Percentiles rank a stretch among this genome's conserved stretches.
Conservation (phyloP, 306 rosid species). For the Oxytropis ochrocephala region DNA sequence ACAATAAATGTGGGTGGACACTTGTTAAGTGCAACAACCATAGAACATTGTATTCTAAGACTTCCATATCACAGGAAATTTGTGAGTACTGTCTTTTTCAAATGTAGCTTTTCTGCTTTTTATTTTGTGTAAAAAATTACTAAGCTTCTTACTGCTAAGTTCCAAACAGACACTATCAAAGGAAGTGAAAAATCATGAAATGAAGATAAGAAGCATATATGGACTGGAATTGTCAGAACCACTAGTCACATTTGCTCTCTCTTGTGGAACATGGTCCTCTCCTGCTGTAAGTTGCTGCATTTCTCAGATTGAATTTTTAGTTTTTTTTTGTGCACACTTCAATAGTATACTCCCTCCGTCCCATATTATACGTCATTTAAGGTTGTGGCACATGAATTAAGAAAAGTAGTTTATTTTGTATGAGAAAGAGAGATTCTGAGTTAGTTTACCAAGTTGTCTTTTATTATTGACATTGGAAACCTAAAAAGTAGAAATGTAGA, state of each 20-base stretch:
- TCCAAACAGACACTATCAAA: constrained; percentile 51
- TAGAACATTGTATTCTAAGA: constrained; percentile 84
- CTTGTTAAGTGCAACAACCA: constrained; percentile 67
- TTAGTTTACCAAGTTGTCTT: too few species aligned
- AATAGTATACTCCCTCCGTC: too few species aligned
- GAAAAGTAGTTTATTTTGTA: too few species aligned
- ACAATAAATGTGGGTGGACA: constrained; percentile 80
- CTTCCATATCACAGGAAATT: constrained; percentile 86
- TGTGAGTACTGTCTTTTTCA: constrained; percentile 57
- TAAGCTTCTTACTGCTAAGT: constrained; percentile 11
- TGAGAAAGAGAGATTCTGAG: too few species aligned
- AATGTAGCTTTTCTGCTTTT: constrained; percentile 2
- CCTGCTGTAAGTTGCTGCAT: constrained; percentile 72
- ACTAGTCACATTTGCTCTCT: constrained; percentile 83
- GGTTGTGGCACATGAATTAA: too few species aligned
- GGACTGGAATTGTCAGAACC: constrained; percentile 92
- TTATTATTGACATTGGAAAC: too few species aligned
- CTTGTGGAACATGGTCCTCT: constrained; percentile 98
- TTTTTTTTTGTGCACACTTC: background rate
- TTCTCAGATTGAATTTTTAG: background rate
- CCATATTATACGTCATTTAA: too few species aligned
- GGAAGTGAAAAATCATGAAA: constrained; percentile 59
- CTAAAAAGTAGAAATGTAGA: too few species aligned
- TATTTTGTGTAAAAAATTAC: background rate
- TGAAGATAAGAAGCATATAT: constrained; percentile 56